Conservation (phyloP, 2,329 filamentous ascomycete species). For the Fusarium sp. region DNA sequence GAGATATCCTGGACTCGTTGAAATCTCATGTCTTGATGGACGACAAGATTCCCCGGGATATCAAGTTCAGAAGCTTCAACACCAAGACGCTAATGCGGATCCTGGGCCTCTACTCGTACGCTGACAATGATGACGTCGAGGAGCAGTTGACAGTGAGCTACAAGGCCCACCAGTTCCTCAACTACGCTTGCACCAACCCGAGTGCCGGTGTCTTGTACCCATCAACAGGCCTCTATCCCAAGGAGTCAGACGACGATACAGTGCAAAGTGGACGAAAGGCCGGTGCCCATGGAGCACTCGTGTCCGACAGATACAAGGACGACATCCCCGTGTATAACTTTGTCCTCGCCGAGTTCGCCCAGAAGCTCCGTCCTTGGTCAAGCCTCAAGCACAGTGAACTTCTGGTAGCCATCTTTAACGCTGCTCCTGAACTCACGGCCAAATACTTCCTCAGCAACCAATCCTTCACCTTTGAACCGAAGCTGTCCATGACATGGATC, state of each 20-base stretch:
- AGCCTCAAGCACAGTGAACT: conserved; percentile 85
- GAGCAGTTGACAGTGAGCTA: conserved; percentile 68
- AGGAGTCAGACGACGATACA: conserved; percentile 68
- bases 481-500: conserved; percentile 93
- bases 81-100: conserved; percentile 79
- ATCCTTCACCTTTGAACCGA: conserved; percentile 89
- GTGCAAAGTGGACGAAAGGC: conserved; percentile 49
- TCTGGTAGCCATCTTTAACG: conserved; percentile 81
- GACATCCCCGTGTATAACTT: conserved; percentile 83
- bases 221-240: conserved; percentile 87
- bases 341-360: conserved; percentile 81
- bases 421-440: conserved; percentile 86
- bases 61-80: conserved; percentile 82
- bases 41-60: conserved; percentile 75
- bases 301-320: conserved; percentile 75
- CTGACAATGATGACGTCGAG: conserved; percentile 57
- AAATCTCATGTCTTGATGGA: conserved; percentile 81
- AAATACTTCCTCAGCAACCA: conserved; percentile 87
- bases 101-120: conserved; percentile 75
- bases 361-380: conserved; percentile 85
- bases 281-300: conserved; percentile 76
- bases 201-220: conserved; percentile 80
- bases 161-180: conserved; percentile 80
- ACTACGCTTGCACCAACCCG: conserved; percentile 79
- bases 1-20: conserved; percentile 79